Conservation (phyloP, 2,329 filamentous ascomycete species). For the Tolypocladium amazonense region DNA sequence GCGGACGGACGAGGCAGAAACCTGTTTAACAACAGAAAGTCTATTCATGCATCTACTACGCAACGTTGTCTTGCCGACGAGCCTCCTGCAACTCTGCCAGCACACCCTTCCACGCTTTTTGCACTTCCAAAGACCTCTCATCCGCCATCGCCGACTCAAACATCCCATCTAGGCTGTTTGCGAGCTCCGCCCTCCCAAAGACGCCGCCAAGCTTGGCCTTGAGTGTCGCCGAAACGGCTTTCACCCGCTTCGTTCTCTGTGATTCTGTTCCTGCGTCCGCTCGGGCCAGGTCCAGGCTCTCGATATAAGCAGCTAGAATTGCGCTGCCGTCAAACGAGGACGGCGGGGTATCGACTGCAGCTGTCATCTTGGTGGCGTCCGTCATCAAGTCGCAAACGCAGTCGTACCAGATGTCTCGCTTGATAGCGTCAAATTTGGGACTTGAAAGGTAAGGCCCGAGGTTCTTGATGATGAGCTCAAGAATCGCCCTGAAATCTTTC, state of each 20-base stretch:
- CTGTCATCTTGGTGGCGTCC: slow-evolving; percentile 19
- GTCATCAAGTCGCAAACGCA: slow-evolving; percentile 36
- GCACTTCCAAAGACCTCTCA: slow-evolving; percentile 35
- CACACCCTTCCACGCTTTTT: slow-evolving; percentile 29
- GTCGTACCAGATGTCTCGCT: slow-evolving; percentile 42
- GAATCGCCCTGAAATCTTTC: slow-evolving; percentile 21
- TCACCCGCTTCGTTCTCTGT: slow-evolving; percentile 37
- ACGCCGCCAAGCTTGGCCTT: slow-evolving; percentile 30
- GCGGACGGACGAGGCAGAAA: neutral
- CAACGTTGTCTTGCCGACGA: neutral
- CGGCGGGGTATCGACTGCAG: slow-evolving; percentile 9
- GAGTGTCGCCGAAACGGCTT: slow-evolving; percentile 31
- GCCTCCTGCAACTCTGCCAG: slow-evolving; percentile 15
- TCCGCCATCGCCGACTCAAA: slow-evolving; percentile 22
- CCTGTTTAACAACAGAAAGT: neutral
- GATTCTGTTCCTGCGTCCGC: slow-evolving; percentile 38
- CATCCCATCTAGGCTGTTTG: slow-evolving; percentile 19
- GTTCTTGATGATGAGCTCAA: slow-evolving; percentile 27
- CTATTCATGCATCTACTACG: neutral
- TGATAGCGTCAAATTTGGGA: slow-evolving; percentile 28
- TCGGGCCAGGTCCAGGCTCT: slow-evolving; percentile 34
- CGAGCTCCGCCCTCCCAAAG: slow-evolving; percentile 22
- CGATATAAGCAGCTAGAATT: slow-evolving; percentile 27
- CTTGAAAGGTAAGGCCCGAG: slow-evolving; percentile 30
- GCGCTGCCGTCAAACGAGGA: slow-evolving; percentile 6